Evolutionary conservation across 2,329 filamentous ascomycete species (phyloP).

Genomic region (Claviceps sorghi): DNA sequence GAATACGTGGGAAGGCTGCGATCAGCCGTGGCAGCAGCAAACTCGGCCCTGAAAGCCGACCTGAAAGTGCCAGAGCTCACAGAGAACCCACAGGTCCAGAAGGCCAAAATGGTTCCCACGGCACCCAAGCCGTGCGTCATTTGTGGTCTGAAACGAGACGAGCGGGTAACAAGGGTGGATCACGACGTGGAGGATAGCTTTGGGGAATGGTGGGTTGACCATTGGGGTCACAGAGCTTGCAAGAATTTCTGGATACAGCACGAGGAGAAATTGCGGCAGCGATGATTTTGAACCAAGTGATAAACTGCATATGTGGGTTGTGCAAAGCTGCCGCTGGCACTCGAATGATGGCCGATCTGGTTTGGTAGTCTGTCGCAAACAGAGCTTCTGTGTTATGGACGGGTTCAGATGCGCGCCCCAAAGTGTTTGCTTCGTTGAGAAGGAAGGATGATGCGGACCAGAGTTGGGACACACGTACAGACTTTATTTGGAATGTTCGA

Average conservation of each 20-base stretch:
- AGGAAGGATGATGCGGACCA: too few species aligned
- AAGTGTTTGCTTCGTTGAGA: neutral
- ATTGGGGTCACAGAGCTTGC: conserved; percentile 71
- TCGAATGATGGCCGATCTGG: neutral
- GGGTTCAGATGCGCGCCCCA: neutral
- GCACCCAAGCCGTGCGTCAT: conserved; percentile 66
- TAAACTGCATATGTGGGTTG: neutral
- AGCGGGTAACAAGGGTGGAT: conserved; percentile 64
- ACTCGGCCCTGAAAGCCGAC: conserved; percentile 38
- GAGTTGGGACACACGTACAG: too few species aligned
- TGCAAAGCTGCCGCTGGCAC: too few species aligned
- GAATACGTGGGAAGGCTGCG: conserved; percentile 61
- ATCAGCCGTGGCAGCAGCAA: conserved; percentile 54
- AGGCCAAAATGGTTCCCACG: conserved; percentile 57
- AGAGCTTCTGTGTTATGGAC: neutral
- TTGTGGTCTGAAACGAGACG: conserved; percentile 78
- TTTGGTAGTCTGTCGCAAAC: neutral
- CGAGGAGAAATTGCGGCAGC: conserved; percentile 52
- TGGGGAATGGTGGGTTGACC: conserved; percentile 91
- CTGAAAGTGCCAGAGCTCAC: conserved; percentile 54
- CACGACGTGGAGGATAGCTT: conserved; percentile 74
- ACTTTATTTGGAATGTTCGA: too few species aligned
- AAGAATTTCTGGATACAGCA: conserved; percentile 75
- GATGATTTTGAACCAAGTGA: conserved; percentile 25
- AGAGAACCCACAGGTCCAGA: conserved; percentile 53